Evolutionary conservation across 2,329 filamentous ascomycete species (phyloP), one percentile per base, ranked within the genome.

Genomic region (Apiospora kogelbergensis): DNA sequence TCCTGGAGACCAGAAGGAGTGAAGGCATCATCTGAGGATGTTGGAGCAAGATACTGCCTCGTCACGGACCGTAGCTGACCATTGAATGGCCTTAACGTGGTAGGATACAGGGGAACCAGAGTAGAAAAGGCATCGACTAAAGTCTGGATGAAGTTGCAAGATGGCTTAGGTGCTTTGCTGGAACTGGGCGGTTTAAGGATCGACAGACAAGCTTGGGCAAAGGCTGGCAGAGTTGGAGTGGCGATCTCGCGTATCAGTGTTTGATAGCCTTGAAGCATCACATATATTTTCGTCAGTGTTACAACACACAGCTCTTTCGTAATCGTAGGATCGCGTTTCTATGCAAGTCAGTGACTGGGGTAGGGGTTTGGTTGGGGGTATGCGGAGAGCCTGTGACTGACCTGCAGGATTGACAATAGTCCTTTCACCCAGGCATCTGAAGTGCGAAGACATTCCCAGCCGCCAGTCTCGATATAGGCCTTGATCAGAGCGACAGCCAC

Each of bases 191-290:
- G 78, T 72, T 89, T 84, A 76, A 88, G 81, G 60, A 95, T 84
- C 74, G 91, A 89, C 60, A 97, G 80, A 74, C 92, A 94, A 3
- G 91, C 85, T 0, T 88, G 90, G 63, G 95, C 86, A 75, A 95
- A 97, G 1, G 87, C 82, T 1, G 93, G 89, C 24, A 98, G 82
- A 3, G 89, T 93, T 2, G 94, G 94, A 0, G 94, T 97, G 0
- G 93, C 95, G 70, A 98, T 93, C 78, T 98, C 95, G 74, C 95
- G 88, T 60, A 95, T 85, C 67, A 98, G 84, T 10, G 93, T 96
- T 70, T 92, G 93, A 76, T 94, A 94, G 45, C 91, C 89, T 76
- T 94, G 93, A 48, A 95, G 91, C 44, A 96, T 87, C 73, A 90
- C 86, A 81, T 96, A 98, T 73, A 98, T 94, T 76, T 92, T 91